These are phyloP conservation scores for Penicillium daleae DNA, from an alignment of 495 filamentous ascomycete species.

Conservation along the genomic window DNA sequence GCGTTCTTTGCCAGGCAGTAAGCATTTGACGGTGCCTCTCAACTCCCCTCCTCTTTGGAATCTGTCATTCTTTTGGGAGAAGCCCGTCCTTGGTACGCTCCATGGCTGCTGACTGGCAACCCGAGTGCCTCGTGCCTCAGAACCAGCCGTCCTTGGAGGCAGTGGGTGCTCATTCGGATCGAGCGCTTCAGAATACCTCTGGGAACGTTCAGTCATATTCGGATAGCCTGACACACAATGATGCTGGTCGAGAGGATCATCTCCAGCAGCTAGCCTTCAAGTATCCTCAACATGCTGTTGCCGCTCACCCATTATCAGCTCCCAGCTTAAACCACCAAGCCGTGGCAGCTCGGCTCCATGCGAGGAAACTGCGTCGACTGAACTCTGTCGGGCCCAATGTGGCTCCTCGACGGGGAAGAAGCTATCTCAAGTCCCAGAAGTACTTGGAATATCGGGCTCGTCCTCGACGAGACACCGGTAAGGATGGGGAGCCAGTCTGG, in stretches of 20 bases:
- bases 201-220: slow-evolving; percentile 54
- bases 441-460: slow-evolving; percentile 68
- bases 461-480: slow-evolving; percentile 61
- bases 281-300: slow-evolving; percentile 43
- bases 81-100: slow-evolving; percentile 48
- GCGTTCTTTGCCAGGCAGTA: slow-evolving; percentile 50
- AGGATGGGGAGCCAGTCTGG: slow-evolving; percentile 69
- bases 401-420: slow-evolving; percentile 39
- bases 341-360: slow-evolving; percentile 40
- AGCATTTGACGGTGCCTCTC: slow-evolving; percentile 47
- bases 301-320: slow-evolving; percentile 37
- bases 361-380: slow-evolving; percentile 44
- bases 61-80: slow-evolving; percentile 58
- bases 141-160: slow-evolving; percentile 46
- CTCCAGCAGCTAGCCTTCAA: slow-evolving; percentile 46
- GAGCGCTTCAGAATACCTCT: slow-evolving; percentile 54
- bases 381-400: slow-evolving; percentile 42
- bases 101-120: slow-evolving; percentile 56
- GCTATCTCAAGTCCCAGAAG: slow-evolving; percentile 53
- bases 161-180: slow-evolving; percentile 45
- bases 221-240: slow-evolving; percentile 39
- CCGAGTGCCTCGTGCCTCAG: slow-evolving; percentile 49
- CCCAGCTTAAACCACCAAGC: slow-evolving; percentile 39
- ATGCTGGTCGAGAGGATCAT: slow-evolving; percentile 43
- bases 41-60: slow-evolving; percentile 42